Evolutionary conservation across 305 asterid genomes (phyloP).

Genomic region (Fraxinus sp.): DNA sequence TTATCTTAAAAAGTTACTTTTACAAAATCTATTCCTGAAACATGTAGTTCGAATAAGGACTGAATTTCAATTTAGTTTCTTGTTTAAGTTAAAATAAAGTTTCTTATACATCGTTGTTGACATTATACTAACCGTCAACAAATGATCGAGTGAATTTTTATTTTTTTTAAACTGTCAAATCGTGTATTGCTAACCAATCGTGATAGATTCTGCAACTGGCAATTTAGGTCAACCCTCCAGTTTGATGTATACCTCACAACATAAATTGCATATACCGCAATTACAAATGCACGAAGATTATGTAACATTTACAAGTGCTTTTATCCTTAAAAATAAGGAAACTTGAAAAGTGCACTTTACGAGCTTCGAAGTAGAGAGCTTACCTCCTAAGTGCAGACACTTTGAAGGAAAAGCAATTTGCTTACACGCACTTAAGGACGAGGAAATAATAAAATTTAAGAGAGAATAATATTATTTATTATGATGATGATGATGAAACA

Average conservation of each 20-base stretch:
- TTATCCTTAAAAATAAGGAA: background rate
- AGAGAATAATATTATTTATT: no score
- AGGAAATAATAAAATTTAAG: background rate
- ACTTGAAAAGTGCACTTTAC: conserved; percentile 11
- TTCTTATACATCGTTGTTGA: no score
- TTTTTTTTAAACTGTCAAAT: no score
- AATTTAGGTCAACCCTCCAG: background rate
- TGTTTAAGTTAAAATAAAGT: background rate
- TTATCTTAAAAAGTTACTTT: no score
- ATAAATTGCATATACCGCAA: background rate
- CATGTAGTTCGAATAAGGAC: background rate
- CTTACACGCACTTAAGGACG: background rate
- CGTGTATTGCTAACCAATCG: no score
- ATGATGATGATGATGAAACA: no score
- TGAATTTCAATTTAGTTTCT: background rate
- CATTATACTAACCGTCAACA: no score
- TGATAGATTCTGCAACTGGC: background rate
- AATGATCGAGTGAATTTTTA: no score
- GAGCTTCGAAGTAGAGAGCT: conserved; percentile 12
- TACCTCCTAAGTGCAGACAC: background rate
- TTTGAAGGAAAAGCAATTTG: background rate
- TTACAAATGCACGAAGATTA: background rate
- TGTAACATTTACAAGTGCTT: no score
- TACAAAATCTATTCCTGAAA: no score
- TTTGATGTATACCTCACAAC: background rate